Conservation (phyloP, 768 basidiomycete genomes). For the Boletales sp. region DNA sequence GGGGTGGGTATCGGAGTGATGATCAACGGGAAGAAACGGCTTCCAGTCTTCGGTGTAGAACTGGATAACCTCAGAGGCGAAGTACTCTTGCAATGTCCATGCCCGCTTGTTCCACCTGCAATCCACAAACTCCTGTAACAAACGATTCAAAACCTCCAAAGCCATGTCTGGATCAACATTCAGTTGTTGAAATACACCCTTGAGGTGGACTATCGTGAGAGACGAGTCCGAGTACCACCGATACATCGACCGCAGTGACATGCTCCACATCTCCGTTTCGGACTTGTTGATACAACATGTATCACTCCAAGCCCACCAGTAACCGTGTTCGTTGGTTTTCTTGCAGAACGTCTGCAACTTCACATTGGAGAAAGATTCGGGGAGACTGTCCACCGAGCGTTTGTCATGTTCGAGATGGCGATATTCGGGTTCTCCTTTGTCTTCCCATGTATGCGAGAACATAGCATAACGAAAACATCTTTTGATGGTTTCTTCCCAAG, state of each 20-base stretch:
- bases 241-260: constrained; percentile 25
- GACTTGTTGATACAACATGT: constrained; percentile 26
- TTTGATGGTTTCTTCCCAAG: not conserved
- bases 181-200: constrained; percentile 5
- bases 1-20: not conserved
- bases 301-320: constrained; percentile 23
- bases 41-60: constrained; percentile 26
- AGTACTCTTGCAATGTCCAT: constrained; percentile 21
- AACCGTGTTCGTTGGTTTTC: constrained; percentile 5
- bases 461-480: constrained; percentile 16
- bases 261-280: constrained; percentile 8
- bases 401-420: not conserved
- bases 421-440: constrained; percentile 3
- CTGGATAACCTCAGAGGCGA: constrained; percentile 18
- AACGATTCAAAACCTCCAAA: not conserved
- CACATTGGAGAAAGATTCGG: not conserved
- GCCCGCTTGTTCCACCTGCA: constrained; percentile 24
- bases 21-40: constrained; percentile 10
- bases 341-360: constrained; percentile 16
- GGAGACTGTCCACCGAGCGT: constrained; percentile 3
- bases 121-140: constrained; percentile 3
- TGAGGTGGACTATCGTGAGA: constrained; percentile 24
- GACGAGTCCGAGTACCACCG: constrained; percentile 22
- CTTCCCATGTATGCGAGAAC: constrained; percentile 23
- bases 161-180: not conserved